A percentile compares a stretch with the other conserved stretches of the same genome.
Evolutionary conservation across 192 early-diverging fungal species (phyloP).

Genomic region (Coemansia sp.): DNA sequence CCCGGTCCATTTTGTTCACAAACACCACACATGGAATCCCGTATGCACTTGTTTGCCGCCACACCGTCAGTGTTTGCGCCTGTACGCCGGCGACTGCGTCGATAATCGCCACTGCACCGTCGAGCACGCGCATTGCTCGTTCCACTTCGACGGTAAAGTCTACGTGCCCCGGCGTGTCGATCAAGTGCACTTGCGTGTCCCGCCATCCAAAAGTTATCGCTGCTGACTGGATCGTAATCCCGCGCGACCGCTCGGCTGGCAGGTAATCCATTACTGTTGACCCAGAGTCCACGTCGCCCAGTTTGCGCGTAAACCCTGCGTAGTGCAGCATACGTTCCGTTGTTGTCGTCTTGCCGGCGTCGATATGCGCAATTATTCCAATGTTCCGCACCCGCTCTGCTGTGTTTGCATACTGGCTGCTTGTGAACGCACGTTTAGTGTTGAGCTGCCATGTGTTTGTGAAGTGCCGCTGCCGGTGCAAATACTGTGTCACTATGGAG

Average conservation of each 20-base stretch:
- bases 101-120: constrained; percentile 89
- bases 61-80: constrained; percentile 96
- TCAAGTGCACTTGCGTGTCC: constrained; percentile 79
- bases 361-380: constrained; percentile 96
- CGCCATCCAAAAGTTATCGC: constrained; percentile 85
- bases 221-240: constrained; percentile 92
- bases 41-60: constrained; percentile 84
- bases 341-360: constrained; percentile 95
- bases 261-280: constrained; percentile 94
- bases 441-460: not conserved
- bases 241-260: constrained; percentile 82
- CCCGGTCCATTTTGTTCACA: constrained; percentile 98
- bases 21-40: constrained; percentile 79
- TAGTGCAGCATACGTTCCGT: constrained; percentile 98
- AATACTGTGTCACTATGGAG: not conserved
- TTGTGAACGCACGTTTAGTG: constrained; percentile 4
- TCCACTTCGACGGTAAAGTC: constrained; percentile 98
- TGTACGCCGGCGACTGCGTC: constrained; percentile 96
- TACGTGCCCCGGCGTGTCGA: constrained; percentile 95
- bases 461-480: not conserved
- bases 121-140: constrained; percentile 85
- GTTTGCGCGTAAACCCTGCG: constrained; percentile 81
- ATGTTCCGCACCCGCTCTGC: constrained; percentile 69
- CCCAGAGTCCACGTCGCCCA: constrained; percentile 94
- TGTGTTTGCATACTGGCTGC: not conserved